Base-by-base conservation (phyloP, 495 filamentous ascomycete genomes). In the Hypoxylon intermedium region DNA sequence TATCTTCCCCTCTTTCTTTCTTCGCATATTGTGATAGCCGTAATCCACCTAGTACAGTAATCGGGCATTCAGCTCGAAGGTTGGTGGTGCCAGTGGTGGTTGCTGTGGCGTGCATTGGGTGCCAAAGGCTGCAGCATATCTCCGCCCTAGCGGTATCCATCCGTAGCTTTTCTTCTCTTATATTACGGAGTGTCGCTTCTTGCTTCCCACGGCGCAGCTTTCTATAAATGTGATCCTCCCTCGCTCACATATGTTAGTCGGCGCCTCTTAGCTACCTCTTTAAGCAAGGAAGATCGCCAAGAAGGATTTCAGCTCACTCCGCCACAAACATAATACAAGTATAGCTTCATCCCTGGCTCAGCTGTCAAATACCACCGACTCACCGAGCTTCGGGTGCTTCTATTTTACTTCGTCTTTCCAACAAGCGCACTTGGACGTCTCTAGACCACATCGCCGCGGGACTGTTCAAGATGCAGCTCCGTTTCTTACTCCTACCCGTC, bases 381-480 rank as follows among this genome's bases (percentile, higher is more conserved):
- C 48, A 42, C 53, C 48, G 21, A 9, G 5, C 43, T 49, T 18
- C 43, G 23, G 9, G 28, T 20, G 15, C 33, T 5, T 11, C 18
- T 18, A n/a, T n/a, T n/a, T n/a, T n/a, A n/a, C n/a, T n/a, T n/a
- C n/a, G n/a, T n/a, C n/a, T n/a, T n/a, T n/a, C n/a, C n/a, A n/a
- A n/a, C n/a, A n/a, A 30, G 3, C 18, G 33, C 13, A 20, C 20
- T 40, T 51, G 51, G 38, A 50, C 52, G 42, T 54, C 24, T 53
- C 52, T 43, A 16, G 33, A 30, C 30, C 38, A 37, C 34, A 36
- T 28, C 31, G 13, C 42, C 53, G 13, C 28, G 15, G 30, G 47
- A 46, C 1, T 6, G n/a, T 16, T 44, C 18, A 67, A 51, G 28
- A 72, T 72, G 69, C 53, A 65, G 21, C 59, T 70, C 31, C 58